Conservation (phyloP, 768 basidiomycete species). For the Tricholoma furcatifolium region DNA sequence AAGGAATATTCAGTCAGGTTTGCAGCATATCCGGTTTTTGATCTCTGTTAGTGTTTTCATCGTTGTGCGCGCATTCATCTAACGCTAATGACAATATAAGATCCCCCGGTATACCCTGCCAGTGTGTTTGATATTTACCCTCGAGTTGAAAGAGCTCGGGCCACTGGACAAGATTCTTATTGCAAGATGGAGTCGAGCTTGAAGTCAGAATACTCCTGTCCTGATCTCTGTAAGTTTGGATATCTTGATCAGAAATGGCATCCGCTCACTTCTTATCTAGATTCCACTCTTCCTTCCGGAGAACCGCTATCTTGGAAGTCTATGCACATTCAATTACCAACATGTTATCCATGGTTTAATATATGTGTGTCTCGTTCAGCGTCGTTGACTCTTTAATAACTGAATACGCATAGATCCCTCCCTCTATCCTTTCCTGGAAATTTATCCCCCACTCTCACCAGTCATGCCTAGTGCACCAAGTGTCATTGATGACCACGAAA, state of each 20-base stretch:
- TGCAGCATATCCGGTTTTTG: slow-evolving; percentile 3
- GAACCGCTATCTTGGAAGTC: background rate
- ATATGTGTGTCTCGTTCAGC: slow-evolving; percentile 10
- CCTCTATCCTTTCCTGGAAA: slow-evolving; percentile 15
- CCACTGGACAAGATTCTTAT: background rate
- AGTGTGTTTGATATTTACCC: slow-evolving; percentile 40
- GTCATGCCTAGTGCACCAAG: background rate
- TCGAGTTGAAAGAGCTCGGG: background rate
- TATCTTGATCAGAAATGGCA: background rate
- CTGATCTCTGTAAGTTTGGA: slow-evolving; percentile 5
- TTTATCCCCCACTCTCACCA: slow-evolving; percentile 14
- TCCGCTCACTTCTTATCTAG: background rate
- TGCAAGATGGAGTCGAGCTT: background rate
- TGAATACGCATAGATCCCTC: slow-evolving; percentile 11
- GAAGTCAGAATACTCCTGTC: slow-evolving; percentile 1
- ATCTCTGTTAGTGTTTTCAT: slow-evolving; percentile 6
- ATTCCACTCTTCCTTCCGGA: background rate
- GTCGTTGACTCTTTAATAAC: background rate
- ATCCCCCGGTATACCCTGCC: slow-evolving; percentile 33
- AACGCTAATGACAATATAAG: slow-evolving; percentile 11
- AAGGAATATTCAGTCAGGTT: background rate
- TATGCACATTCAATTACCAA: background rate
- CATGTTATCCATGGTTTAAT: slow-evolving; percentile 16
- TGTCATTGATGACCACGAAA: background rate
- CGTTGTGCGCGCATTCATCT: background rate